Percentiles rank a stretch among this genome's conserved stretches.
Conservation (phyloP, 441 rosid genomes). For the Viola pubescens region DNA sequence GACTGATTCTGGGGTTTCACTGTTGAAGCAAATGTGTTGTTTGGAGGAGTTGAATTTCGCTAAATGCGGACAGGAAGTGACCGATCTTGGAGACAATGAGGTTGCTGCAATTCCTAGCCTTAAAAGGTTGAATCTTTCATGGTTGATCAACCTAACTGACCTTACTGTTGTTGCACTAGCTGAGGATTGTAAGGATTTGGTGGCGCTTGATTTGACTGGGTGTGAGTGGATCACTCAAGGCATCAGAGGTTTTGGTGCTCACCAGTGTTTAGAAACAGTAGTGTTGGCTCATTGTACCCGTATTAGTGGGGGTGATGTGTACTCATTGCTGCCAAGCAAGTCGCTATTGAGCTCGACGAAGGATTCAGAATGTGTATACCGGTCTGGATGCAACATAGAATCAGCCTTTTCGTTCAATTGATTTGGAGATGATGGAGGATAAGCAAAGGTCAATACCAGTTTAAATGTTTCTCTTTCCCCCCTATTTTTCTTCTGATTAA, state of each 20-base stretch:
- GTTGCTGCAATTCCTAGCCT: slow-evolving; percentile 28
- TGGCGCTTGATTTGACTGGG: slow-evolving; percentile 34
- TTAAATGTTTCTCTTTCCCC: no score
- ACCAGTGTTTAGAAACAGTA: slow-evolving; percentile 24
- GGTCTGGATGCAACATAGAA: slow-evolving; percentile 13
- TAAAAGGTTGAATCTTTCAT: slow-evolving; percentile 28
- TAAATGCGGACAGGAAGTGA: slow-evolving; percentile 40
- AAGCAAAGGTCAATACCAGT: not conserved
- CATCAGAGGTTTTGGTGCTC: slow-evolving; percentile 26
- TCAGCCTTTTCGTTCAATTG: slow-evolving; percentile 22
- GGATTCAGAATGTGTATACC: slow-evolving; percentile 30
- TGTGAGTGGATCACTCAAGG: slow-evolving; percentile 38
- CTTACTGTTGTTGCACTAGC: slow-evolving; percentile 28
- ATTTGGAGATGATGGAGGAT: slow-evolving; percentile 30
- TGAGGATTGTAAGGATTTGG: slow-evolving; percentile 26
- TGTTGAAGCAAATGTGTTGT: slow-evolving; percentile 26
- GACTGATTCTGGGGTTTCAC: slow-evolving; percentile 35
- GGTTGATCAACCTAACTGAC: slow-evolving; percentile 44
- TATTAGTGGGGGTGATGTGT: slow-evolving; percentile 21
- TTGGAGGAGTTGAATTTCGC: slow-evolving; percentile 42
- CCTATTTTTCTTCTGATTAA: no score
- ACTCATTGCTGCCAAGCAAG: slow-evolving; percentile 18
- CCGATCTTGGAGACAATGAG: slow-evolving; percentile 29
- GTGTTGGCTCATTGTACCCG: slow-evolving; percentile 28
- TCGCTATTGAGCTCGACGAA: slow-evolving; percentile 32